Base-by-base conservation (phyloP, 495 filamentous ascomycete species). In the Friedmanniomyces simplex region DNA sequence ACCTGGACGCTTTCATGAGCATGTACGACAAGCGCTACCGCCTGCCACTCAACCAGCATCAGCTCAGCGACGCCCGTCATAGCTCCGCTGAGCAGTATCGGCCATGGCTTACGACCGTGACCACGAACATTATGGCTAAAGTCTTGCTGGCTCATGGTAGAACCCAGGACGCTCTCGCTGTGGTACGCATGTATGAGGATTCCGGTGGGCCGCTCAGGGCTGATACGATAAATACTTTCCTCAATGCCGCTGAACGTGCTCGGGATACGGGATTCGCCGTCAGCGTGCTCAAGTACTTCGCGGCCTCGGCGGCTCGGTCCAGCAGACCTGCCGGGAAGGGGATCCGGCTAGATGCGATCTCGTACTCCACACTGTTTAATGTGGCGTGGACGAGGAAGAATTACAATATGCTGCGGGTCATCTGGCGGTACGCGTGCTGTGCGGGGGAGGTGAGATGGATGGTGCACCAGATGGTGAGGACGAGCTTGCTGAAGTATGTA, bases 401-500 rank as follows among this genome's bases (percentile, higher is more conserved):
- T 21, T 50, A 36, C 18, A 63, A 63, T 28, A 55, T 53, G 30
- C 21, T 59, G 20, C 28, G 57, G 1, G 56, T 59, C 5, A 42
- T 63, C 16, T 63, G 61, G 61, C 50, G 56, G 18, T 60, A 63
- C 48, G 56, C 61, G 2, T 59, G 55, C 39, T 22, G 14, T 32
- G 18, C 34, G 8, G 61, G 61, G 2, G 14, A 46, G 24, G 47
- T 59, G 3, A 30, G 8, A 2, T 34, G 25, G 14, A 18, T 1
- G 3, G 45, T 55, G 36, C 32, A 50, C 30, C n/a, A 50, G 13
- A 51, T 21, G 56, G 20, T 61, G 22, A 6, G 18, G 22, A 24
- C 39, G 22, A 52, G 13, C 1, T 34, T 47, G 39, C 20, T 47
- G 14, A 25, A n/a, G 12, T 51, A 52, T 45, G 14, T 52, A 24